Conservation (phyloP, 2,329 filamentous ascomycete species). For the Emmonsiellopsis sp. region DNA sequence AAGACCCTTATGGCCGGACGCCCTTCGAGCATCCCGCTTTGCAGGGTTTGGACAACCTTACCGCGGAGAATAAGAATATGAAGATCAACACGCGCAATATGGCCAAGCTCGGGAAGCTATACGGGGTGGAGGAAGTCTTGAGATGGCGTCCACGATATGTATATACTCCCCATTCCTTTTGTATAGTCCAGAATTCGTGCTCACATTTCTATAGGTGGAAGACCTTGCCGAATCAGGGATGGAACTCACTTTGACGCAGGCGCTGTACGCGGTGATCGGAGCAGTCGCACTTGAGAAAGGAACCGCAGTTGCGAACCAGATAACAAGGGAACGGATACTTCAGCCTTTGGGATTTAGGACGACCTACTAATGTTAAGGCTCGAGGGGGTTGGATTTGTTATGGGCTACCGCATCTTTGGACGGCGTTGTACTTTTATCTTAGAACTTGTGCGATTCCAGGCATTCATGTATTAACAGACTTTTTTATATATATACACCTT, state of each 20-base stretch:
- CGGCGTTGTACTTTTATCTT: constrained; percentile 10
- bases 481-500: background rate
- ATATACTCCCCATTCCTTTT: constrained; percentile 24
- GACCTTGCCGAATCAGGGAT: constrained; percentile 66
- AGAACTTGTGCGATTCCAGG: constrained; percentile 3
- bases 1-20: constrained; percentile 48
- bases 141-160: constrained; percentile 85
- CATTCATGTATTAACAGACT: constrained; percentile 10
- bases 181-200: background rate
- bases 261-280: constrained; percentile 77
- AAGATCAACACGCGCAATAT: constrained; percentile 59
- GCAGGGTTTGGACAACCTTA: constrained; percentile 64
- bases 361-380: constrained; percentile 11
- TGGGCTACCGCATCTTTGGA: constrained; percentile 10
- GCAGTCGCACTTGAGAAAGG: constrained; percentile 85
- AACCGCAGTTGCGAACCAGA: constrained; percentile 62
- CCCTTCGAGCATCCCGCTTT: constrained; percentile 65
- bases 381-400: background rate
- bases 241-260: constrained; percentile 64
- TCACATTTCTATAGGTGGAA: constrained; percentile 41
- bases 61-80: constrained; percentile 48
- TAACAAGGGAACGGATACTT: constrained; percentile 70
- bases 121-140: constrained; percentile 65
- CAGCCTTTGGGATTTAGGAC: constrained; percentile 36
- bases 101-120: constrained; percentile 56